A percentile compares a stretch with the other conserved stretches of the same genome.
These are phyloP conservation scores for Linderniella brevidens DNA, from an alignment of 257 asterid genomes.

Conservation along the genomic window DNA sequence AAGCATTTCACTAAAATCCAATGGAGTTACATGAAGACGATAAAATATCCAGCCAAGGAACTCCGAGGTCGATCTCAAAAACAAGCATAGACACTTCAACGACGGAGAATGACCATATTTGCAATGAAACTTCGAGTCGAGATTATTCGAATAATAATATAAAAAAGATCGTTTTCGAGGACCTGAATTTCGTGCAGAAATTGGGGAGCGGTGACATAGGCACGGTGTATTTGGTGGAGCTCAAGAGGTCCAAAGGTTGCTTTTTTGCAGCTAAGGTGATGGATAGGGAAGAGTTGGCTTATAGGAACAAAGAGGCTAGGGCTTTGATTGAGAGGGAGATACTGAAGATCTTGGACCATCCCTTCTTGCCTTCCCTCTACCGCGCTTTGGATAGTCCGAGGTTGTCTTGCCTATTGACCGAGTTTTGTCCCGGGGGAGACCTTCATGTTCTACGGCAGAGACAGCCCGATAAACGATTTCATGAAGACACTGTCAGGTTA, in stretches of 20 bases:
- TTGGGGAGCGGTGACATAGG: conserved; percentile 76
- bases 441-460: conserved; percentile 68
- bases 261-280: conserved; percentile 78
- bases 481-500: conserved; percentile 53
- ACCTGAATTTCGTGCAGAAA: conserved; percentile 33
- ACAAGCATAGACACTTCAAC: too few relatives aligned
- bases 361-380: conserved; percentile 62
- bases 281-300: conserved; percentile 56
- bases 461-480: conserved; percentile 41
- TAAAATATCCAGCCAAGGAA: too few relatives aligned
- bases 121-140: too few relatives aligned
- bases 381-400: conserved; percentile 35
- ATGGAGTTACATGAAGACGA: too few relatives aligned
- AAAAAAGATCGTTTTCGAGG: conserved; percentile 22
- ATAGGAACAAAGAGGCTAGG: conserved; percentile 51
- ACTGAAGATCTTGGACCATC: conserved; percentile 65
- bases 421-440: conserved; percentile 77
- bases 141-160: too few relatives aligned
- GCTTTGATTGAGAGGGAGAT: conserved; percentile 59
- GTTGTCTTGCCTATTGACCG: conserved; percentile 64
- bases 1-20: too few relatives aligned
- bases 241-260: conserved; percentile 26
- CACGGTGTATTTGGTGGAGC: conserved; percentile 58
- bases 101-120: too few relatives aligned
- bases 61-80: too few relatives aligned